A percentile compares a stretch with the other conserved stretches of the same genome.
Conservation (phyloP, 495 filamentous ascomycete species). For the Aspergillus heteromorphus region DNA sequence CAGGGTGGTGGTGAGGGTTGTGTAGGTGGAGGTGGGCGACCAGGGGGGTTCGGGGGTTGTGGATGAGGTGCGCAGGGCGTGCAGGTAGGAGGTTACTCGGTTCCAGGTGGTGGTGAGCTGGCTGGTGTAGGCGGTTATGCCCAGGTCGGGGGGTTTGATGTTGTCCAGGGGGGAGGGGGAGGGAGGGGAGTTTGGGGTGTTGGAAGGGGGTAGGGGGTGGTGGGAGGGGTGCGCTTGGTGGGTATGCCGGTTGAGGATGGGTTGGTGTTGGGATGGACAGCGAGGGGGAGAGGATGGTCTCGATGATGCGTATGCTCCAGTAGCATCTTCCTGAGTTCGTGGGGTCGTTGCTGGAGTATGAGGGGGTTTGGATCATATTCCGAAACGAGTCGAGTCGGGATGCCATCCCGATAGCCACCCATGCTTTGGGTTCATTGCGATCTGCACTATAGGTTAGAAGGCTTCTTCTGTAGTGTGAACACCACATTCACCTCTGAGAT, state of each 20-base stretch:
- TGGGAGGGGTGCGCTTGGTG: neutral
- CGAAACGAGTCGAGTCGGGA: neutral
- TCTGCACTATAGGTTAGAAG: neutral
- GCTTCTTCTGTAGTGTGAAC: too few species aligned
- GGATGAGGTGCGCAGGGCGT: neutral
- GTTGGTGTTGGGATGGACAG: neutral
- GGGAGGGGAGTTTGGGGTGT: neutral
- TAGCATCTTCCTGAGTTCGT: constrained; percentile 1
- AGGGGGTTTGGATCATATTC: neutral
- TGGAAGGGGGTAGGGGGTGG: neutral
- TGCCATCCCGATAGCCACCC: constrained; percentile 8
- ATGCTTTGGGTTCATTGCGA: neutral
- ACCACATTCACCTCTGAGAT: neutral
- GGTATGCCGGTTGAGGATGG: neutral
- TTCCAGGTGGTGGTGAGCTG: constrained; percentile 5
- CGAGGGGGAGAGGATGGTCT: neutral
- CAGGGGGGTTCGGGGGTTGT: constrained; percentile 5
- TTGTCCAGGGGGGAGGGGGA: neutral
- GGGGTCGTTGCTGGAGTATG: neutral
- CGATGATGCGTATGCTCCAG: constrained; percentile 11
- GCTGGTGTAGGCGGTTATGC: constrained; percentile 4
- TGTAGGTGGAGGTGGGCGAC: constrained; percentile 2
- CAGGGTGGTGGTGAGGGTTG: neutral
- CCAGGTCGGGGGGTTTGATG: neutral
- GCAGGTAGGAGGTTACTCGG: neutral